Base-by-base conservation (phyloP, 1,139 yeast species). In the Saccharomyces uvarum region DNA sequence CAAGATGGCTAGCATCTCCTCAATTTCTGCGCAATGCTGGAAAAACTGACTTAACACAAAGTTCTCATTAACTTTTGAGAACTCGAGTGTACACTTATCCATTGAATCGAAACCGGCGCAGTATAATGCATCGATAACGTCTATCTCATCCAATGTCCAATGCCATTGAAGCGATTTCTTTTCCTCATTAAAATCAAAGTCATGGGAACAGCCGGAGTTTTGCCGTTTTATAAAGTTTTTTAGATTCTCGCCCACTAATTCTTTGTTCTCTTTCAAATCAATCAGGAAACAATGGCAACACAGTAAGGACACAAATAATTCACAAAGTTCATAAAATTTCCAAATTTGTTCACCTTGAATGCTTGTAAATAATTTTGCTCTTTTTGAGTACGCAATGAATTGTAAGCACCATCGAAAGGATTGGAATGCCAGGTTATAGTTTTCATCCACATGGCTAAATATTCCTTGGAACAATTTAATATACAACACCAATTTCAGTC, bases 351-450 rank as follows among this genome's bases (percentile, higher is more conserved):
- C 44, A 13, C 19, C 24, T 19, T 13, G 24, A 16, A 38, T 38
- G 11, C 44, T 33, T 33, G 42, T 24, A 16, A 38, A 38, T 16
- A 38, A 47, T 21, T 44, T 49, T 33, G 50, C 51, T 31, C 33
- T 49, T 50, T 48, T 58, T 50, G n/a, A 57, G 41, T 58, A 57
- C 24, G 55, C 59, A 19, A 63, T 31, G 42, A 62, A 58, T 51
- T 61, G 64, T 21, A 63, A 38, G 29, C 60, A 58, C 64, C 64
- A 62, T 11, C 63, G 58, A 51, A 59, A 60, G 5, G 44, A 38
- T 16, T 53, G 38, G 21, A 60, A 46, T 8, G 55, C 58, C 38
- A 14, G n/a, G 51, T 47, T 14, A 32, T 50, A 21, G 50, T 27
- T 51, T 51, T 55, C 8, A 51, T 52, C 16, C 38, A 44, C 14